These are phyloP conservation scores for Coprinopsis strossmayeri DNA, from an alignment of 768 basidiomycete species.

Conservation along the genomic window DNA sequence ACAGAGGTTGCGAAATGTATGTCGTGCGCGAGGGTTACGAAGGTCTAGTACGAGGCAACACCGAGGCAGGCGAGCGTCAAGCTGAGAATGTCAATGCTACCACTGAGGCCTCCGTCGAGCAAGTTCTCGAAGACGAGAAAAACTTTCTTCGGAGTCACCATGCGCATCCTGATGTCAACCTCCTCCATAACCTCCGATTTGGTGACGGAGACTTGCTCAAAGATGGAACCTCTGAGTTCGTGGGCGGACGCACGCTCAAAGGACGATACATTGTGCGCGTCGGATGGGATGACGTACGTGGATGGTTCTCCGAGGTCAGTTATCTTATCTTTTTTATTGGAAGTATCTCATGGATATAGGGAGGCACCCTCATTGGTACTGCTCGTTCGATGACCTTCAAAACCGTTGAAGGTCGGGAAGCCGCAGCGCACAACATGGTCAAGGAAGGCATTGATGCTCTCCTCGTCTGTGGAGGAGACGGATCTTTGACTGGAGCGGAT, in stretches of 20 bases:
- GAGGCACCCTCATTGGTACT: slow-evolving; percentile 94
- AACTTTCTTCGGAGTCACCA: slow-evolving; percentile 9
- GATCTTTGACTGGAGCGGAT: slow-evolving; percentile 94
- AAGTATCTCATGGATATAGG: slow-evolving; percentile 34
- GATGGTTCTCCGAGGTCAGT: slow-evolving; percentile 85
- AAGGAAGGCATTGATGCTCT: slow-evolving; percentile 97
- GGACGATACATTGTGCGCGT: slow-evolving; percentile 91
- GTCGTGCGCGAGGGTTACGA: slow-evolving; percentile 98
- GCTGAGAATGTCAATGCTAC: slow-evolving; percentile 17
- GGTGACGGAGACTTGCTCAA: slow-evolving; percentile 72
- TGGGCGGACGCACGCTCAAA: slow-evolving; percentile 67
- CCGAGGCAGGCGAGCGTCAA: slow-evolving; percentile 23
- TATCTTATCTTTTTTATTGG: background rate
- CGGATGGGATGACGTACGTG: slow-evolving; percentile 96
- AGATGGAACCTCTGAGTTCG: slow-evolving; percentile 77
- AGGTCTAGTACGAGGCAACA: slow-evolving; percentile 92
- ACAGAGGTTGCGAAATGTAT: slow-evolving; percentile 91
- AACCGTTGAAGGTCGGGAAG: slow-evolving; percentile 80
- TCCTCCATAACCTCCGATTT: slow-evolving; percentile 74
- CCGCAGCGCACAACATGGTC: slow-evolving; percentile 86
- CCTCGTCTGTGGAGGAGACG: slow-evolving; percentile 96
- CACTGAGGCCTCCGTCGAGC: slow-evolving; percentile 14
- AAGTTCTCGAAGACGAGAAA: slow-evolving; percentile 11
- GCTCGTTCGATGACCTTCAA: slow-evolving; percentile 83
- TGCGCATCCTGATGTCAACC: slow-evolving; percentile 25